Evolutionary conservation across 176 grass and related monocot genomes (phyloP), one percentile per base, ranked within the genome.

Genomic region (Pharus latifolius): DNA sequence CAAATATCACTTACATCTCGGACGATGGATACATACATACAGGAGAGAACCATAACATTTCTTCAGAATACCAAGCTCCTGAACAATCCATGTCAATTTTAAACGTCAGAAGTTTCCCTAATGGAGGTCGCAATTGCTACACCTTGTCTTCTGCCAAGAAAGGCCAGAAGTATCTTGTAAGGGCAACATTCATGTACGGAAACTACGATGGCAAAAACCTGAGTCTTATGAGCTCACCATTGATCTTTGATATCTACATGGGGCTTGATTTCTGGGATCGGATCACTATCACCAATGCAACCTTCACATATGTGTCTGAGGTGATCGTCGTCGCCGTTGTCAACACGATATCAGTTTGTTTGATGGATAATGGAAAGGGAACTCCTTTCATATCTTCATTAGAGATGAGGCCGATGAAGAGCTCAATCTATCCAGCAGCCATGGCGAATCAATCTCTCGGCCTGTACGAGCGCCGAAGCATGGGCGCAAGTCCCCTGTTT

Each of bases 81-180:
- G 14, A 41, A 18, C 20, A 34, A 1, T 42, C 31, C 18, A 17
- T 10, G 34, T 0, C 37, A 19, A 28, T 49, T 23, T 15, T 75
- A 7, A 87, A 59, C 7, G 10, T 87, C 10, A 75, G 83, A 52
- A 85, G 60, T 10, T 85, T 85, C 32, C 61, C 83, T 0, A 12
- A 20, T 5, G 58, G 52, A 45, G 32, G 46, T 45, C 62, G 65
- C 6, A 85, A 80, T 20, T 85, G 76, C 57, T 85, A 70, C 52
- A 76, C 2, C 7, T 7, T 84, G 13, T 47, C 45, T 2, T 44
- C 57, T 19, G 82, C 40, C 27, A 55, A 10, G 7, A 0, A 2
- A 9, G 43, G 46, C n/a, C 9, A 13, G 2, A 84, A 65, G 43
- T 84, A 78, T 58, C 26, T 78, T 8, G 28, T 78, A 3, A 78